Evolutionary conservation across 371 early-diverging fungal genomes (phyloP).

Genomic region (Dinochytrium kinnereticum): DNA sequence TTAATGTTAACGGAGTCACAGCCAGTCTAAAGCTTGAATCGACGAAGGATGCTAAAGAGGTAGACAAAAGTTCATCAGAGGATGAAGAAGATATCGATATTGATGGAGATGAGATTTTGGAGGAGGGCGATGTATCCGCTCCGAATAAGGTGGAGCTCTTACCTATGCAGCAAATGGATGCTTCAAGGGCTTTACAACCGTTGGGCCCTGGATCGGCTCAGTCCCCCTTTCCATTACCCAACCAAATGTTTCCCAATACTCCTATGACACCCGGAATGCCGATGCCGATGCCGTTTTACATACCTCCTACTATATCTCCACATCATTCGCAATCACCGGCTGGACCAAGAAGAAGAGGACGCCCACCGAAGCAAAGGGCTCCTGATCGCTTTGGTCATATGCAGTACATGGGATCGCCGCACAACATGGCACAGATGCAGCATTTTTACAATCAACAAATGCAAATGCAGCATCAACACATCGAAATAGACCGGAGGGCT

Average conservation of each 20-base stretch:
- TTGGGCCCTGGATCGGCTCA: neutral
- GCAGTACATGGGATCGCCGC: constrained; percentile 2
- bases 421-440: neutral
- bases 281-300: neutral
- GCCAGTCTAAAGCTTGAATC: neutral
- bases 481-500: neutral
- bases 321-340: neutral
- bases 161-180: neutral
- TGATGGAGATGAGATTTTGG: constrained; percentile 34
- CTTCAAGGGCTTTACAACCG: neutral
- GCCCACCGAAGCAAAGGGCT: constrained; percentile 15
- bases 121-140: constrained; percentile 16
- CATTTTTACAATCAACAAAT: neutral
- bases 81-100: constrained; percentile 27
- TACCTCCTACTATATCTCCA: neutral
- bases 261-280: neutral
- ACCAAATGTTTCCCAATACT: neutral
- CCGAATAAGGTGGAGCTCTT: neutral
- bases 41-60: neutral
- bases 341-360: constrained; percentile 5
- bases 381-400: constrained; percentile 6
- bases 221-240: constrained; percentile 2
- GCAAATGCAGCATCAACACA: neutral
- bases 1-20: neutral
- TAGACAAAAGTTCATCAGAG: constrained; percentile 1